Percentiles rank a stretch among this genome's conserved stretches.
These are phyloP conservation scores for Limnanthes douglasii DNA, from an alignment of 345 rosid genomes.

Conservation along the genomic window DNA sequence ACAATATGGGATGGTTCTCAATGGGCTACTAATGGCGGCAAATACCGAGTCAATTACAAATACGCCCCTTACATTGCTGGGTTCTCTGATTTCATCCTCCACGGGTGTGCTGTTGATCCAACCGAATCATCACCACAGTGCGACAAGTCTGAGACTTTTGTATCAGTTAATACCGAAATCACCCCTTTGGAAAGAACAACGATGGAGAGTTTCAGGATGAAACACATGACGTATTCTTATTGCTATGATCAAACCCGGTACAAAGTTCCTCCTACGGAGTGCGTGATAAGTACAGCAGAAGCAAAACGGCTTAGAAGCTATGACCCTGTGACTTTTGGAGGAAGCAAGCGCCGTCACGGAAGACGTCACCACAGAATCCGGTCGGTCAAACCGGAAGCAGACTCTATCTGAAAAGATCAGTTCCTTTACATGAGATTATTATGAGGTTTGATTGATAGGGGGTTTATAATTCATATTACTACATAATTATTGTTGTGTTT, in stretches of 20 bases:
- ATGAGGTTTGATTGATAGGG: no score
- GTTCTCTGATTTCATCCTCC: slow-evolving; percentile 62
- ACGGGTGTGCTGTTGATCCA: slow-evolving; percentile 83
- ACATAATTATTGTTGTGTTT: no score
- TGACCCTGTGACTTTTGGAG: slow-evolving; percentile 80
- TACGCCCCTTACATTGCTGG: slow-evolving; percentile 64
- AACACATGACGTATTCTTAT: slow-evolving; percentile 82
- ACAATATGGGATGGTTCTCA: slow-evolving; percentile 95
- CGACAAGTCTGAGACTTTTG: slow-evolving; percentile 20
- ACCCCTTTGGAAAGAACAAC: slow-evolving; percentile 28
- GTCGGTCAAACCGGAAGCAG: no score
- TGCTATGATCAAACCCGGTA: slow-evolving; percentile 77
- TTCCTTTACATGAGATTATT: no score
- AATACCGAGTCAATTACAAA: slow-evolving; percentile 82
- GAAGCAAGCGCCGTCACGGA: slow-evolving; percentile 25
- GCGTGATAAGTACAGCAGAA: slow-evolving; percentile 42
- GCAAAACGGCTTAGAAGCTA: slow-evolving; percentile 40
- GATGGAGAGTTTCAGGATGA: slow-evolving; percentile 58
- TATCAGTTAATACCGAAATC: slow-evolving; percentile 20
- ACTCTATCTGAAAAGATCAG: no score
- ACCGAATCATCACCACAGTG: slow-evolving; percentile 43
- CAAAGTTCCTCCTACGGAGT: slow-evolving; percentile 51
- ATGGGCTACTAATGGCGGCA: slow-evolving; percentile 98
- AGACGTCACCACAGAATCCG: slow-evolving; percentile 27
- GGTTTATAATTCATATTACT: no score